Evolutionary conservation across 176 grass and related monocot species (phyloP), one percentile per base, ranked within the genome.

Genomic region (Guadua angustifolia): DNA sequence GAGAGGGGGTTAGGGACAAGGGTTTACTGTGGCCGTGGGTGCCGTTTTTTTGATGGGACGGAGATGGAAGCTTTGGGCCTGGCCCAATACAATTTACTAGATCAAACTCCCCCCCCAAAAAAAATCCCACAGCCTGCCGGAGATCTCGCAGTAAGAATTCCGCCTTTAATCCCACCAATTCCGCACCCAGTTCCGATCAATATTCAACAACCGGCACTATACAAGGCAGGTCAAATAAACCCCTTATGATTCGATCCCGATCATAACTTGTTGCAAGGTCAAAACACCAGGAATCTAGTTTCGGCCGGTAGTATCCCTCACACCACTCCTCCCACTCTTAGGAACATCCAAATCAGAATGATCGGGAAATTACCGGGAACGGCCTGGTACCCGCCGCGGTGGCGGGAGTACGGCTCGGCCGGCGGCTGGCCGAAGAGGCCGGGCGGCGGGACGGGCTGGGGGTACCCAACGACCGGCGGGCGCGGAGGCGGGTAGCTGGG

Each of bases 401-500:
- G 22, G 73, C 89, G 89, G 29, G 82, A 84, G 58, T 81, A 44
- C 35, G 84, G 59, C 35, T 75, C 75, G 66, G 78, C 57, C 16
- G 70, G 85, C 19, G 82, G 79, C 51, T 80, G 74, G 14, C 72
- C 87, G 40, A 79, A 74, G 67, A 97, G 71, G 36, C 82, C 90
- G 1, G 83, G 73, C 21, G 94, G 92, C 55, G 92, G 88, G 29
- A 32, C 78, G 51, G 94, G 90, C 79, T 92, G 94, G 33, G 94
- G 92, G 38, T 92, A 90, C 12, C 94, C 92, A 53, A 92, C 75
- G 25, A 66, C 82, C 18, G 95, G 90, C 25, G 90, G 91, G 79
- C 84, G 86, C 44, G 91, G 94, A 18, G 88, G 88, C 51, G 88
- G 86, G 70, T 94, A 92, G 75, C 83, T 79, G 33, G 90, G 86